Evolutionary conservation across 768 basidiomycete genomes (phyloP).

Genomic region (Epithele typhae): DNA sequence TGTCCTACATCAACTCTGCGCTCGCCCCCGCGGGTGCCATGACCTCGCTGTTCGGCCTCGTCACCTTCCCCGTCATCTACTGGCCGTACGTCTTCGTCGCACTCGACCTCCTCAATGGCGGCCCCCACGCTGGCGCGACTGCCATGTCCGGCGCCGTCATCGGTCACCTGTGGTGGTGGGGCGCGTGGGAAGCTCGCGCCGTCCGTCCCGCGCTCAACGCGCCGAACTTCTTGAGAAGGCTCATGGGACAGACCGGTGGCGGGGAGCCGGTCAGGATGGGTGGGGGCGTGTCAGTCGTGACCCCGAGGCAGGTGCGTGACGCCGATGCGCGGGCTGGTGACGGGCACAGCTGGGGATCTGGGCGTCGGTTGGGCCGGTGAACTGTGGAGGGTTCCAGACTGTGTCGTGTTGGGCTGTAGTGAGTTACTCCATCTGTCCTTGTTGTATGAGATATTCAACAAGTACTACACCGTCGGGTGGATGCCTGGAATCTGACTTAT

Average conservation of each 20-base stretch:
- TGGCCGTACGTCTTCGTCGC: slow-evolving; percentile 71
- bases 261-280: not conserved
- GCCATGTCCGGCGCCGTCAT: slow-evolving; percentile 66
- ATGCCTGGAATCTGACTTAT: too few species aligned
- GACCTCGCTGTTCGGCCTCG: slow-evolving; percentile 75
- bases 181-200: slow-evolving; percentile 48
- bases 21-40: slow-evolving; percentile 63
- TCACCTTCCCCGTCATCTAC: slow-evolving; percentile 69
- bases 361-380: slow-evolving; percentile 42
- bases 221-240: not conserved
- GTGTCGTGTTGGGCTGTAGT: too few species aligned
- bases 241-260: slow-evolving; percentile 3
- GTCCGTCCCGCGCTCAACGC: slow-evolving; percentile 15
- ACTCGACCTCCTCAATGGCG: slow-evolving; percentile 65
- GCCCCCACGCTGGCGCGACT: slow-evolving; percentile 49
- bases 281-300: not conserved
- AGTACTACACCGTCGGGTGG: too few species aligned
- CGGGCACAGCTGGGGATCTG: slow-evolving; percentile 51
- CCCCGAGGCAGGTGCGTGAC: not conserved
- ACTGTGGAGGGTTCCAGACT: not conserved
- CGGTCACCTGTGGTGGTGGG: slow-evolving; percentile 83
- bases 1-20: slow-evolving; percentile 65
- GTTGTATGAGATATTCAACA: too few species aligned
- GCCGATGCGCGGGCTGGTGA: not conserved
- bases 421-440: too few species aligned